Evolutionary conservation across 257 asterid species (phyloP).

Genomic region (Rubia yunnanensis): DNA sequence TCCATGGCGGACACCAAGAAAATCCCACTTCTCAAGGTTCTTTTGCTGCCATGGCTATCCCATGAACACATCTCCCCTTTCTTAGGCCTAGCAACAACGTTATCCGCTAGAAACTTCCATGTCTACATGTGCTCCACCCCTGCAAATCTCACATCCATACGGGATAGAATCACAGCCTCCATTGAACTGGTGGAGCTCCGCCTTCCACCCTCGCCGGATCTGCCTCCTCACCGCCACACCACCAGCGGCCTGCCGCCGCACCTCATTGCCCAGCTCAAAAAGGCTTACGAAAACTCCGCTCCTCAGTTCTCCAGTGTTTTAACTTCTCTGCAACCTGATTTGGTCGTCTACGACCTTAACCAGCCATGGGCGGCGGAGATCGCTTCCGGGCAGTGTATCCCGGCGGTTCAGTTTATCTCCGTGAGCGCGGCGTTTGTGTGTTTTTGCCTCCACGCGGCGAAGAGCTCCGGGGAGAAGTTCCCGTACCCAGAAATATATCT

Average conservation of each 20-base stretch:
- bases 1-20: conserved; percentile 4
- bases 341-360: conserved; percentile 21
- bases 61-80: conserved; percentile 24
- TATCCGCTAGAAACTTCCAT: conserved; percentile 13
- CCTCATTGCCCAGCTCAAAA: conserved; percentile 16
- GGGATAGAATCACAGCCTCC: neutral
- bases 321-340: conserved; percentile 12
- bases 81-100: conserved; percentile 17
- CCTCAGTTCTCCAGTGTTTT: conserved; percentile 12
- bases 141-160: conserved; percentile 11
- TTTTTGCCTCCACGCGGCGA: conserved; percentile 5
- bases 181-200: conserved; percentile 16
- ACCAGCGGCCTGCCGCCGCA: conserved; percentile 28
- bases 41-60: conserved; percentile 27
- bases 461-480: neutral
- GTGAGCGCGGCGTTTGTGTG: conserved; percentile 6
- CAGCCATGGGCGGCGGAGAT: conserved; percentile 25
- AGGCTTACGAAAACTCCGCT: conserved; percentile 13
- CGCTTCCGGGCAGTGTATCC: conserved; percentile 12
- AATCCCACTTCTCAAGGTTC: conserved; percentile 1
- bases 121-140: conserved; percentile 23
- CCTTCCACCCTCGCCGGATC: conserved; percentile 18
- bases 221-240: conserved; percentile 25
- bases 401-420: conserved; percentile 18
- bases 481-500: conserved; percentile 17